Evolutionary conservation across 169 alveolate species (phyloP).

Genomic region (Cryptosporidium tyzzeri): DNA sequence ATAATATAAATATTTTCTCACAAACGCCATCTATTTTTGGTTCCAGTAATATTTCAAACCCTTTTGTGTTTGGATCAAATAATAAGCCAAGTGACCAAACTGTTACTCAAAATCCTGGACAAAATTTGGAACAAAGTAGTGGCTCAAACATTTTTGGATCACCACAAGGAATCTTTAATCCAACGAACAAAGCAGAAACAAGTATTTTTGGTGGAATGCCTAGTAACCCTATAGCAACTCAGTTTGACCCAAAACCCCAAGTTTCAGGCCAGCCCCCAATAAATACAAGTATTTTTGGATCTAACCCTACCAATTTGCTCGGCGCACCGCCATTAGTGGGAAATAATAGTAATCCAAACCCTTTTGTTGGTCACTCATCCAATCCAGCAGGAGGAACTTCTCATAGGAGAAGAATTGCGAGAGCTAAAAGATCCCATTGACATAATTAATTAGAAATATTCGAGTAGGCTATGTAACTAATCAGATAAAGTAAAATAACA

Average conservation of each 20-base stretch:
- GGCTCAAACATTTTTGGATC: conserved; percentile 12
- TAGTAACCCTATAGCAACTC: conserved; percentile 2
- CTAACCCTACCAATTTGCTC: conserved; percentile 25
- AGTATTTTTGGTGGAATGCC: conserved; percentile 22
- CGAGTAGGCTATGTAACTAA: background rate
- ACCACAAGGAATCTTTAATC: conserved; percentile 8
- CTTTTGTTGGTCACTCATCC: conserved; percentile 70
- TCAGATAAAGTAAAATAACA: background rate
- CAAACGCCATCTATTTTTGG: conserved; percentile 15
- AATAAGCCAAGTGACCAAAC: conserved; percentile 16
- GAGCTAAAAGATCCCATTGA: conserved; percentile 73
- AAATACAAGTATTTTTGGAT: conserved; percentile 48
- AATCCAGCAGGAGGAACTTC: conserved; percentile 36
- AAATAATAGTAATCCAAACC: conserved; percentile 13
- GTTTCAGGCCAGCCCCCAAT: background rate
- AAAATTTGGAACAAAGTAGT: background rate
- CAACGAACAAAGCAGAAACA: conserved; percentile 18
- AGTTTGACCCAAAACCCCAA: conserved; percentile 23
- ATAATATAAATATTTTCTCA: background rate
- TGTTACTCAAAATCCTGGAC: background rate
- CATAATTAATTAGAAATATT: background rate
- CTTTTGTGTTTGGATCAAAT: conserved; percentile 55
- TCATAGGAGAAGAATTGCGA: conserved; percentile 71
- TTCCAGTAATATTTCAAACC: conserved; percentile 1
- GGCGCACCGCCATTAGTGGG: conserved; percentile 20